phyloP scores from a whole-genome alignment of 2,329 filamentous ascomycete species.

The Penicillium freii region DNA sequence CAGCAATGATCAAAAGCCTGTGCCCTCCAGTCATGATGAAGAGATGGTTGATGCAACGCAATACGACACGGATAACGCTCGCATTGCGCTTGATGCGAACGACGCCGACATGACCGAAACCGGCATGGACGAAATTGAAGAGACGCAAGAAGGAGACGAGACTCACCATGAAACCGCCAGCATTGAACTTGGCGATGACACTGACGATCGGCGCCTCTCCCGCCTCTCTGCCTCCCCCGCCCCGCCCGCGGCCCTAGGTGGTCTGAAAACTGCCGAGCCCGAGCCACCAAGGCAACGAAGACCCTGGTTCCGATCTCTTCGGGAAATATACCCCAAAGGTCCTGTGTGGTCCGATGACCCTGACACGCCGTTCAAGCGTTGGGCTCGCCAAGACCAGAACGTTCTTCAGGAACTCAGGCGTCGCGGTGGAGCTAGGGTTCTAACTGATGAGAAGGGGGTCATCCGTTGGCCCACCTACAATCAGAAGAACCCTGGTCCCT shows the following conservation, averaged over 20 bases:
- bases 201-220: conserved; percentile 6
- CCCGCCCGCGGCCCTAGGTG: neutral
- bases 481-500: neutral
- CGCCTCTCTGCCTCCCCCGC: neutral
- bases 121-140: conserved; percentile 8
- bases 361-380: conserved; percentile 42
- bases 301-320: conserved; percentile 34
- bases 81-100: neutral
- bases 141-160: conserved; percentile 16
- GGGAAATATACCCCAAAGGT: conserved; percentile 20
- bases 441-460: conserved; percentile 35
- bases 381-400: conserved; percentile 36
- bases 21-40: neutral
- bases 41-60: neutral
- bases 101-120: neutral
- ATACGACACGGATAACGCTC: neutral
- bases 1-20: neutral
- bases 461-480: conserved; percentile 24
- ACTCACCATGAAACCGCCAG: conserved; percentile 36
- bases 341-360: conserved; percentile 34
- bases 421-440: conserved; percentile 28
- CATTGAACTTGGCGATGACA: conserved; percentile 37
- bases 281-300: conserved; percentile 4
- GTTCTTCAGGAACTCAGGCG: conserved; percentile 30
- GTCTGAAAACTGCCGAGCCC: conserved; percentile 7